These are phyloP conservation scores for Sporothrix mexicana DNA, from an alignment of 2,329 filamentous ascomycete species.

Conservation along the genomic window DNA sequence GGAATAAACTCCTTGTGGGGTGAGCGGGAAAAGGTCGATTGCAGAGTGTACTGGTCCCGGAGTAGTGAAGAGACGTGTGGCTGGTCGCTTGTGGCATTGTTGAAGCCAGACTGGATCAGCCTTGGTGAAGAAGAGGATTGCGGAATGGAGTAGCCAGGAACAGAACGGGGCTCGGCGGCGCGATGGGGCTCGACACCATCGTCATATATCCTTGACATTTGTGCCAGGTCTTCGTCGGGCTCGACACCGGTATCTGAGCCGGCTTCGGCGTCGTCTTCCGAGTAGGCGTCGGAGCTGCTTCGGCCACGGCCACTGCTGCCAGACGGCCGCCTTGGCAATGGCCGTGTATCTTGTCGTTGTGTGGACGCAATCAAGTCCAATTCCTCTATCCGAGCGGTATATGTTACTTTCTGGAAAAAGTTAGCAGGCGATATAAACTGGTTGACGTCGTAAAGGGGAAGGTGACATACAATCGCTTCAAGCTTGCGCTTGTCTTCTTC, in stretches of 20 bases:
- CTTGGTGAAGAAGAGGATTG: slow-evolving; percentile 38
- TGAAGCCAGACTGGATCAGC: slow-evolving; percentile 41
- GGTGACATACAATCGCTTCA: slow-evolving; percentile 81
- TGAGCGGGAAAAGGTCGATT: slow-evolving; percentile 61
- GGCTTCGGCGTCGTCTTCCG: slow-evolving; percentile 38
- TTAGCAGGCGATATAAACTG: background rate
- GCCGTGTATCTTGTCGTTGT: slow-evolving; percentile 67
- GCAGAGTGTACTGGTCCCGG: slow-evolving; percentile 49
- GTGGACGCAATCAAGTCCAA: slow-evolving; percentile 72
- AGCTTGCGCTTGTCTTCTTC: slow-evolving; percentile 89
- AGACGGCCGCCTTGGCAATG: slow-evolving; percentile 72
- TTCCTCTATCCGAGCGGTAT: slow-evolving; percentile 87
- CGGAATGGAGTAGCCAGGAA: slow-evolving; percentile 41
- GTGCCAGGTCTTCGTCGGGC: slow-evolving; percentile 41
- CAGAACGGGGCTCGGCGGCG: slow-evolving; percentile 37
- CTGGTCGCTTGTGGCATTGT: slow-evolving; percentile 39
- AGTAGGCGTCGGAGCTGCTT: slow-evolving; percentile 40
- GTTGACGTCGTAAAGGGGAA: background rate
- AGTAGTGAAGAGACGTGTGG: slow-evolving; percentile 41
- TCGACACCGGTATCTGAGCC: background rate
- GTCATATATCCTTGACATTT: slow-evolving; percentile 54
- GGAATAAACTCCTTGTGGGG: slow-evolving; percentile 49
- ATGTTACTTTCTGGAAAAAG: slow-evolving; percentile 75
- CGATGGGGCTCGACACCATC: slow-evolving; percentile 41
- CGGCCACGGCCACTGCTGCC: slow-evolving; percentile 49